Conservation (phyloP, 345 rosid genomes). For the Firmiana major region DNA sequence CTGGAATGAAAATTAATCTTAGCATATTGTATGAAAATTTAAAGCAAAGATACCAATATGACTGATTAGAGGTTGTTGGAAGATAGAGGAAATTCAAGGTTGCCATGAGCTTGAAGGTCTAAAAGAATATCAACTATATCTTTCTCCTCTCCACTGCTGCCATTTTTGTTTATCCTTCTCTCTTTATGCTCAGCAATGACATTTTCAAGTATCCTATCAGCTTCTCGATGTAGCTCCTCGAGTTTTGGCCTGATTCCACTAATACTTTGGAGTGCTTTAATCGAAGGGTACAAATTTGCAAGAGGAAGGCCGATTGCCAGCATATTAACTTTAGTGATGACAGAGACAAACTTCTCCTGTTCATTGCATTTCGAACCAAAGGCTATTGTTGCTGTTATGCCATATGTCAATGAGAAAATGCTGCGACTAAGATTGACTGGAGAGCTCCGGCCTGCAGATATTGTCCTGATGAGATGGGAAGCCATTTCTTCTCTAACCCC, state of each 20-base stretch:
- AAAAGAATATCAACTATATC: constrained; percentile 28
- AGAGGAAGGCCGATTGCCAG: not conserved
- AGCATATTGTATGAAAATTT: not conserved
- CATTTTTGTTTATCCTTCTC: not conserved
- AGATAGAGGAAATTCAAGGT: constrained; percentile 16
- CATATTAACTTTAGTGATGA: not conserved
- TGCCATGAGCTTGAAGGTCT: constrained; percentile 3
- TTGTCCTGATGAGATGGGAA: constrained; percentile 1
- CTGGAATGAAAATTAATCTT: too few relatives aligned
- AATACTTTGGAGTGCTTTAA: constrained; percentile 12
- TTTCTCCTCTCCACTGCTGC: not conserved
- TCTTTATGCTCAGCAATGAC: constrained; percentile 16
- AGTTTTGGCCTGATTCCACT: constrained; percentile 19
- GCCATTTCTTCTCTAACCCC: constrained; percentile 22
- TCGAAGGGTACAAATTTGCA: not conserved
- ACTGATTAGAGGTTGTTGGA: constrained; percentile 29
- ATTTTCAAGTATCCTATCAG: constrained; percentile 14
- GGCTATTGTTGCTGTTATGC: not conserved
- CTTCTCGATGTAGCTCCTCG: constrained; percentile 11
- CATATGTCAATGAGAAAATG: not conserved
- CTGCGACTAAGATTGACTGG: not conserved
- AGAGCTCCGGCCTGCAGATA: not conserved
- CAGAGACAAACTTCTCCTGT: not conserved
- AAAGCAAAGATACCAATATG: constrained; percentile 15
- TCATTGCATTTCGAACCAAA: not conserved